phyloP scores from a whole-genome alignment of 2,329 filamentous ascomycete species.

The Daldinia eschscholtzii region DNA sequence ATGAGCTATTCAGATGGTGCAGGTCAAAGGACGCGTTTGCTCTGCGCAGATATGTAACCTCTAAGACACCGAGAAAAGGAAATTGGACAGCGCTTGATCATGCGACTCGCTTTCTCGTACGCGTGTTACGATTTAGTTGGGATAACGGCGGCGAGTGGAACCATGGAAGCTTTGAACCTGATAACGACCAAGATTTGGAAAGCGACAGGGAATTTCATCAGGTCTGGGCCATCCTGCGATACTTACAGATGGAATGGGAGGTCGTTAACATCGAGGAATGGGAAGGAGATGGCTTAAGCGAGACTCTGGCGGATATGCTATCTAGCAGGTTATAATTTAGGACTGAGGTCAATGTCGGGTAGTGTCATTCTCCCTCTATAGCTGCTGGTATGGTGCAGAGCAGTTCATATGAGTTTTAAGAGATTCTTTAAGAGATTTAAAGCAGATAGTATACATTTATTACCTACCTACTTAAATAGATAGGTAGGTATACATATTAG shows the following conservation, averaged over 20 bases:
- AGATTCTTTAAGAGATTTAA: background rate
- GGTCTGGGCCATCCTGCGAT: constrained; percentile 49
- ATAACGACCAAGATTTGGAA: constrained; percentile 43
- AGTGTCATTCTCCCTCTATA: background rate
- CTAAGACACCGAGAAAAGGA: constrained; percentile 34
- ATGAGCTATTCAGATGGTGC: constrained; percentile 42
- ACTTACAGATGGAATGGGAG: constrained; percentile 51
- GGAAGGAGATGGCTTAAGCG: constrained; percentile 28
- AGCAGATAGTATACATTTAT: background rate
- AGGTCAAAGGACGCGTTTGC: constrained; percentile 41
- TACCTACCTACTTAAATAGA: too few relatives aligned
- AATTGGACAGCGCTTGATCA: constrained; percentile 49
- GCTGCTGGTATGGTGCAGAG: background rate
- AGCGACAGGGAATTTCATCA: constrained; percentile 49
- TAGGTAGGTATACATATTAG: background rate
- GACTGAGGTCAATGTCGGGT: background rate
- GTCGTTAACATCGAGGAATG: constrained; percentile 46
- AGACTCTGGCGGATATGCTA: constrained; percentile 17
- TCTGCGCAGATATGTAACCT: constrained; percentile 33
- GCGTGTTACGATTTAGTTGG: constrained; percentile 48
- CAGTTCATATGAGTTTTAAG: background rate
- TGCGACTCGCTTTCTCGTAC: constrained; percentile 48
- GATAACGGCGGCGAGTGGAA: constrained; percentile 47
- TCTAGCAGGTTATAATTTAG: constrained; percentile 27
- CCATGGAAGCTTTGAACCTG: constrained; percentile 44